A percentile compares a stretch with the other conserved stretches of the same genome.
These are phyloP conservation scores for Dactylella cylindrospora DNA, from an alignment of 2,329 filamentous ascomycete species.

Conservation along the genomic window DNA sequence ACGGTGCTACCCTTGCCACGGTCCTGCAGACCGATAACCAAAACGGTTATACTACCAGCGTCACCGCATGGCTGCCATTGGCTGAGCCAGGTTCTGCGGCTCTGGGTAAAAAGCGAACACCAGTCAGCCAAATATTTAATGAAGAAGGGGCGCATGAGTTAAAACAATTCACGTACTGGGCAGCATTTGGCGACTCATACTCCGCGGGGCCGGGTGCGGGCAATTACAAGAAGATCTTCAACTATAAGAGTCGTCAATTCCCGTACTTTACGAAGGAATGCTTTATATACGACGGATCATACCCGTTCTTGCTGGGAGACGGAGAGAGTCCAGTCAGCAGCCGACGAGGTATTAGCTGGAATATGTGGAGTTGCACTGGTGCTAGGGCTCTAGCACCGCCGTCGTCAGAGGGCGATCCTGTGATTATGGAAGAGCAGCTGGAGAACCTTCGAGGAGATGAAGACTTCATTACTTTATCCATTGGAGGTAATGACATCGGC, in stretches of 20 bases:
- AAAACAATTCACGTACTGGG: not conserved
- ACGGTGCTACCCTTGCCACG: not conserved
- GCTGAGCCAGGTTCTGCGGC: slow-evolving; percentile 7
- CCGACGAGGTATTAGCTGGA: not conserved
- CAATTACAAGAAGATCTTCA: not conserved
- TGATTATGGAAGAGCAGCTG: slow-evolving; percentile 5
- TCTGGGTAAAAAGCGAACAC: slow-evolving; percentile 5
- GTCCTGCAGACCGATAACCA: slow-evolving; percentile 5
- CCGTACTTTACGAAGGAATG: slow-evolving; percentile 12
- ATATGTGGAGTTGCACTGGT: slow-evolving; percentile 12
- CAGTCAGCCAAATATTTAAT: not conserved
- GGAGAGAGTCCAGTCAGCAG: not conserved
- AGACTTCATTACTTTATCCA: slow-evolving; percentile 21
- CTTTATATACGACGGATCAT: slow-evolving; percentile 7
- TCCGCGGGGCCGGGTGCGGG: slow-evolving; percentile 12
- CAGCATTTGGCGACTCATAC: slow-evolving; percentile 10
- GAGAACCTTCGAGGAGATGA: slow-evolving; percentile 5
- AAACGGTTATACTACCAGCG: slow-evolving; percentile 13
- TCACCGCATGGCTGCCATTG: slow-evolving; percentile 10
- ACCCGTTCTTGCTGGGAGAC: not conserved
- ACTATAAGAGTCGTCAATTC: no score
- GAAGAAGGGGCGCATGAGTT: not conserved
- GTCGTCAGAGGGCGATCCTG: not conserved
- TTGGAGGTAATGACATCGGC: slow-evolving; percentile 12
- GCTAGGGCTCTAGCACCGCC: slow-evolving; percentile 3